Percentiles rank a stretch among this genome's conserved stretches.
Evolutionary conservation across 1,139 yeast genomes (phyloP).

Genomic region (Arxiozyma bovina): DNA sequence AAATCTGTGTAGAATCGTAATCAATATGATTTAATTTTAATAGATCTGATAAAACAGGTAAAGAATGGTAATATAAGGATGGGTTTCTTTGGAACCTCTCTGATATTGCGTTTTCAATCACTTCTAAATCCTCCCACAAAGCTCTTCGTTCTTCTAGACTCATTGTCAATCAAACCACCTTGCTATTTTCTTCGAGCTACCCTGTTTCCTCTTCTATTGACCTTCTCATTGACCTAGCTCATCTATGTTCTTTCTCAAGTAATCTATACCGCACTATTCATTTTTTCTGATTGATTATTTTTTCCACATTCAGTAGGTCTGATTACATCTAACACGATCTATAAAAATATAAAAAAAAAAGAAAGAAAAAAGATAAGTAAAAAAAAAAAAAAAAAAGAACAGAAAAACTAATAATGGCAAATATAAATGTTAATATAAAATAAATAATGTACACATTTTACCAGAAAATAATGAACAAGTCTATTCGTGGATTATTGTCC

Average conservation of each 20-base stretch:
- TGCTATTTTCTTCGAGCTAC: no score
- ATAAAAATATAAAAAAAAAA: no score
- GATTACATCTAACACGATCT: neutral
- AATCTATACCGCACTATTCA: neutral
- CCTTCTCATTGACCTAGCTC: neutral
- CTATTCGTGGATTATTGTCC: no score
- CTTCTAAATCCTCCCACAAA: conserved; percentile 45
- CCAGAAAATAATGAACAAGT: neutral
- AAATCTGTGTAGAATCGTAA: conserved; percentile 2
- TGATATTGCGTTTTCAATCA: conserved; percentile 46
- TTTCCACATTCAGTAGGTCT: neutral
- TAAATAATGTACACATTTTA: neutral
- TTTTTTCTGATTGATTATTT: neutral
- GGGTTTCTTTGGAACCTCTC: conserved; percentile 44
- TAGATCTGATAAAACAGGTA: conserved; percentile 3
- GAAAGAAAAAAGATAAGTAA: no score
- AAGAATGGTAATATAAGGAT: conserved; percentile 34
- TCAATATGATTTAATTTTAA: neutral
- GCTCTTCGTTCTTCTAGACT: conserved; percentile 31
- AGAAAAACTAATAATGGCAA: neutral
- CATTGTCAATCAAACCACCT: neutral
- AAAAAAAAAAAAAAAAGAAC: no score
- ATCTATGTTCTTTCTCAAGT: no score
- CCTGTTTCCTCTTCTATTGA: neutral
- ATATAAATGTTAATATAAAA: neutral